Conservation (phyloP, 2,329 filamentous ascomycete genomes). For the Chrysoporthe deuterocubensis region DNA sequence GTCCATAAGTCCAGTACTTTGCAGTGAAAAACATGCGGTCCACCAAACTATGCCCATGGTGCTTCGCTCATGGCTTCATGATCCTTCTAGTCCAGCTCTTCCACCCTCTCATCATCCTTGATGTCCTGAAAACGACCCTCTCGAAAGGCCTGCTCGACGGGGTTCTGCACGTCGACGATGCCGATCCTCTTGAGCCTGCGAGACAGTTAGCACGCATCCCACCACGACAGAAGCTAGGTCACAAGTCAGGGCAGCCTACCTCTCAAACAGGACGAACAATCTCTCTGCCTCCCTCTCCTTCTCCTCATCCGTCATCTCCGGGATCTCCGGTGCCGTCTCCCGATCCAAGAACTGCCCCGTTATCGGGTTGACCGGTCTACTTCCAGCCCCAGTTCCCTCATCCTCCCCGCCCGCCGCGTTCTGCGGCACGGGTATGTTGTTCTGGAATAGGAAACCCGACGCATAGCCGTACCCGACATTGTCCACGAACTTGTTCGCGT, state of each 20-base stretch:
- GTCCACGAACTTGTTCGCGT: conserved; percentile 78
- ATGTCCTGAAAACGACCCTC: conserved; percentile 75
- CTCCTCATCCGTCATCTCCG: conserved; percentile 87
- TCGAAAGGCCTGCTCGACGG: conserved; percentile 70
- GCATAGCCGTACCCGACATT: conserved; percentile 97
- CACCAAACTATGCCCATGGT: neutral
- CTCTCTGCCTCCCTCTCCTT: conserved; percentile 90
- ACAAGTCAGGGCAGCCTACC: conserved; percentile 51
- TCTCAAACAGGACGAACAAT: conserved; percentile 88
- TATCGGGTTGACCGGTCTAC: conserved; percentile 74
- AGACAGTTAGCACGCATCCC: conserved; percentile 28
- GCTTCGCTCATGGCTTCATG: conserved; percentile 3
- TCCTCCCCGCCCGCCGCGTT: conserved; percentile 61
- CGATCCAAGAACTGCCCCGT: conserved; percentile 81
- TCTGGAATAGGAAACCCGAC: conserved; percentile 84
- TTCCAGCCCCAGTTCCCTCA: conserved; percentile 31
- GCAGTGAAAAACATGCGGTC: neutral
- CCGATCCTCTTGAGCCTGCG: conserved; percentile 71
- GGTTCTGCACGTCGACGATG: conserved; percentile 78
- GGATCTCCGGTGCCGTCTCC: conserved; percentile 61
- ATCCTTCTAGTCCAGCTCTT: conserved; percentile 43
- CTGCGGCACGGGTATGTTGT: conserved; percentile 77
- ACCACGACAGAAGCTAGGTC: neutral
- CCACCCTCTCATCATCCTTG: conserved; percentile 57
- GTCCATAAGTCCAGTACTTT: neutral